Percentiles rank a stretch among this genome's conserved stretches.
phyloP scores from a whole-genome alignment of 345 rosid genomes.

The Kandelia obovata region DNA sequence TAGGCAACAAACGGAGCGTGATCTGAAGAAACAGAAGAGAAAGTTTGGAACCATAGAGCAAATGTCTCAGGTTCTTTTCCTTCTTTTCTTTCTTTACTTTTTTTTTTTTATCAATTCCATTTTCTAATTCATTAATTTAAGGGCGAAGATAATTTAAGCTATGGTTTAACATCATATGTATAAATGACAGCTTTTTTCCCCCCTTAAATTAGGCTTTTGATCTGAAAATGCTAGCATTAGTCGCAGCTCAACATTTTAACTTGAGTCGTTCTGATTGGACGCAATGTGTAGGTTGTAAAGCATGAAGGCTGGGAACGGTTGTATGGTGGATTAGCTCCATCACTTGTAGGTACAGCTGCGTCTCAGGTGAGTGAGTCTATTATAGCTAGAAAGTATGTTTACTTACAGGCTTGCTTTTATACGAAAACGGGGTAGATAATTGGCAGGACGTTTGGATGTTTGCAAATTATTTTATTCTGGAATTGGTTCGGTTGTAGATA shows the following conservation, averaged over 20 bases:
- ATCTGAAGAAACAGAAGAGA: conserved; percentile 71
- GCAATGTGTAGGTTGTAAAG: conserved; percentile 59
- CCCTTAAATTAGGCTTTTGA: neutral
- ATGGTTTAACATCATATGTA: no score
- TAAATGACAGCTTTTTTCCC: neutral
- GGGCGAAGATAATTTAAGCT: no score
- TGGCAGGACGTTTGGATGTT: neutral
- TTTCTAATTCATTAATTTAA: no score
- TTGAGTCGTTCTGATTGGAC: neutral
- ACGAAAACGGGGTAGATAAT: neutral
- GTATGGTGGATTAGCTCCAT: conserved; percentile 84
- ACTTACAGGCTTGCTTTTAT: no score
- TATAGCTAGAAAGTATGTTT: conserved; percentile 2
- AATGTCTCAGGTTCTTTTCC: conserved; percentile 67
- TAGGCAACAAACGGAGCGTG: conserved; percentile 96
- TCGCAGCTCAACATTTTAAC: neutral
- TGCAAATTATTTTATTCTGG: neutral
- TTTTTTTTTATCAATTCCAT: neutral
- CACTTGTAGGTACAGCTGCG: conserved; percentile 84
- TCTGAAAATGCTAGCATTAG: no score
- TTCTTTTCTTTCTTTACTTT: neutral
- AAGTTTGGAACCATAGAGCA: conserved; percentile 68
- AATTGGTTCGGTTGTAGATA: conserved; percentile 1
- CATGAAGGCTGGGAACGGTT: conserved; percentile 92
- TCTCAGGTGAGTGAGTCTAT: conserved; percentile 62